Conservation (phyloP, 2,329 filamentous ascomycete species). For the Corynespora cassiicola region DNA sequence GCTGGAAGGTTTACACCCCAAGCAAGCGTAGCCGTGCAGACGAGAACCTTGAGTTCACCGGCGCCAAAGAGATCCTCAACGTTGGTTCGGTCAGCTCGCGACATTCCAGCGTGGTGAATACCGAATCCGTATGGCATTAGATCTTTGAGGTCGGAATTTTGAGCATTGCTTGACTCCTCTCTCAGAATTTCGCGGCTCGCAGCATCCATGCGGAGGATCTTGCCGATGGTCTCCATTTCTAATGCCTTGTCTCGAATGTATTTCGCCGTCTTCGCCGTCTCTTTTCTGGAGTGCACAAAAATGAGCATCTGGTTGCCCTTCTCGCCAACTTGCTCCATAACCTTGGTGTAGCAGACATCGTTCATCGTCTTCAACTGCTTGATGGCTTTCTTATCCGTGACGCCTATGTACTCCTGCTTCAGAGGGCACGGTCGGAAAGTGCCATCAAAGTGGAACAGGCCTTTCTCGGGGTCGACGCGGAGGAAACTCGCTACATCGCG, state of each 20-base stretch:
- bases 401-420: conserved; percentile 95
- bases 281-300: conserved; percentile 97
- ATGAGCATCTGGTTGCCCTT: conserved; percentile 98
- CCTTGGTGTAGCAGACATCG: conserved; percentile 97
- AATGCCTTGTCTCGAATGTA: conserved; percentile 96
- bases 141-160: conserved; percentile 90
- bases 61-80: conserved; percentile 94
- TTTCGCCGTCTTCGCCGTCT: conserved; percentile 95
- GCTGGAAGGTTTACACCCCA: conserved; percentile 99
- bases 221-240: conserved; percentile 96
- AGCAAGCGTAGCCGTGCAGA: conserved; percentile 96
- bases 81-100: conserved; percentile 88
- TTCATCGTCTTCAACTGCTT: conserved; percentile 99
- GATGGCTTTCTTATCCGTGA: conserved; percentile 97
- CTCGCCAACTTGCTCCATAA: conserved; percentile 92
- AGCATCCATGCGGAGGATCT: conserved; percentile 91
- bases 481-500: conserved; percentile 95
- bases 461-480: conserved; percentile 83
- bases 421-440: conserved; percentile 92
- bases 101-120: conserved; percentile 98
- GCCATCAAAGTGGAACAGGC: conserved; percentile 94
- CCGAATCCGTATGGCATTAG: conserved; percentile 95
- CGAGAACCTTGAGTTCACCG: conserved; percentile 90
- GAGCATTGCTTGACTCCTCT: conserved; percentile 81
- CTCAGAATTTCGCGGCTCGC: conserved; percentile 87